A percentile compares a stretch with the other conserved stretches of the same genome.
Conservation (phyloP, 805 yeast genomes). For the Kregervanrija fluxuum region DNA sequence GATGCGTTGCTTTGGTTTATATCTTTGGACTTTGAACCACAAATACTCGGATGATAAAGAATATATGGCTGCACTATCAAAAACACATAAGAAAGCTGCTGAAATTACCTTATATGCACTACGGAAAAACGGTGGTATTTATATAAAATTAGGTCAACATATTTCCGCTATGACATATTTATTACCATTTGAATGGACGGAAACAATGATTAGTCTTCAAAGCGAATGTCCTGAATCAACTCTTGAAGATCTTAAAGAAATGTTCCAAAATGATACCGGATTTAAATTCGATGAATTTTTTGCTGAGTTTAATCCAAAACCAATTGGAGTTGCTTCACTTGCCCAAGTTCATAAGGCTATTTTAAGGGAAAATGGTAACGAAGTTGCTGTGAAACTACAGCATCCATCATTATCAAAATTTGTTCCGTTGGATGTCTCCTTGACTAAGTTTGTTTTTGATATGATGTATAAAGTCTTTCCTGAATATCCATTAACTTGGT, state of each 20-base stretch:
- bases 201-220: slow-evolving; percentile 87
- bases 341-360: slow-evolving; percentile 91
- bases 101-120: slow-evolving; percentile 69
- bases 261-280: slow-evolving; percentile 69
- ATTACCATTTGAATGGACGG: slow-evolving; percentile 91
- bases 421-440: slow-evolving; percentile 80
- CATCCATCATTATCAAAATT: slow-evolving; percentile 83
- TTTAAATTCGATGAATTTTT: slow-evolving; percentile 54
- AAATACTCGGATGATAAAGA: slow-evolving; percentile 37
- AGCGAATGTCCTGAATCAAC: slow-evolving; percentile 84
- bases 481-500: slow-evolving; percentile 88
- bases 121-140: slow-evolving; percentile 84
- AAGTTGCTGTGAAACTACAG: slow-evolving; percentile 91
- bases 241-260: slow-evolving; percentile 53
- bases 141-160: slow-evolving; percentile 93
- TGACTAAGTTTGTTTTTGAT: slow-evolving; percentile 71
- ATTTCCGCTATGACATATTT: slow-evolving; percentile 86
- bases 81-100: slow-evolving; percentile 75
- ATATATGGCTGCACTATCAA: slow-evolving; percentile 44
- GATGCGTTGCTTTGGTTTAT: slow-evolving; percentile 61
- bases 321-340: slow-evolving; percentile 92
- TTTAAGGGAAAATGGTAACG: slow-evolving; percentile 43
- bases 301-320: slow-evolving; percentile 54
- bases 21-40: slow-evolving; percentile 46
- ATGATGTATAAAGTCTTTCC: slow-evolving; percentile 78